Base-by-base conservation (phyloP, 1,139 yeast species). In the Geotrichum restrictum region DNA sequence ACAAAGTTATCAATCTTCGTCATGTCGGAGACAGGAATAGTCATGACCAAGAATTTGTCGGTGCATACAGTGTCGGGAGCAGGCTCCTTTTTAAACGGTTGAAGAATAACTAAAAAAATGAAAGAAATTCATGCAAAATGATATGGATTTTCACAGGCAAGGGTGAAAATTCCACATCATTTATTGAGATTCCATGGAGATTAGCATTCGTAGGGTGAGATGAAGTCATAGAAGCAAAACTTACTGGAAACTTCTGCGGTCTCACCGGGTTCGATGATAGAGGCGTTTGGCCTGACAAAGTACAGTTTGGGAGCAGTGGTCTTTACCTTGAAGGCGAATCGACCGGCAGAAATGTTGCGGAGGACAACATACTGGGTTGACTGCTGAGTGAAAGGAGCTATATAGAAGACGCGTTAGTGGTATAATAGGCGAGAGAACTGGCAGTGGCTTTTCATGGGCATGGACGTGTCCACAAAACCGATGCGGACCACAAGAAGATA, bases 241-340 rank as follows among this genome's bases (percentile, higher is more conserved):
- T 32, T 59, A 61, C 66, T 85, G 48, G 91, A 80, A 49, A 93
- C 87, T 55, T 85, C 81, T 52, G 83, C 74, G 11, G 83, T 71
- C 58, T 80, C 80, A 38, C 95, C 94, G 13, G 98, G 93, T 40
- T 75, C 77, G 54, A 93, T 76, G 40, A 85, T 72, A 27, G 95
- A 81, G 54, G 97, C 94, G 69, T 91, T 93, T 56, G 98, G 98
- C 72, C 96, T 84, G 52, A 93, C 98, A 70, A 96, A 88, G 75
- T 91, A 88, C 69, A 88, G 78, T 70, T 88, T 91, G 56, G 99
- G 99, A 13, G 98, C 97, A 8, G 99, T 93, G 48, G 99, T 93
- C 73, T 93, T 94, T 66, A 94, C 97, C 75, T 94, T 94, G 77
- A 88, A 93, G 32, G 96, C 96, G 48, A 85, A 78, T 39, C 81